Conservation (phyloP, 345 rosid genomes). For the Euphorbia pulcherrima region DNA sequence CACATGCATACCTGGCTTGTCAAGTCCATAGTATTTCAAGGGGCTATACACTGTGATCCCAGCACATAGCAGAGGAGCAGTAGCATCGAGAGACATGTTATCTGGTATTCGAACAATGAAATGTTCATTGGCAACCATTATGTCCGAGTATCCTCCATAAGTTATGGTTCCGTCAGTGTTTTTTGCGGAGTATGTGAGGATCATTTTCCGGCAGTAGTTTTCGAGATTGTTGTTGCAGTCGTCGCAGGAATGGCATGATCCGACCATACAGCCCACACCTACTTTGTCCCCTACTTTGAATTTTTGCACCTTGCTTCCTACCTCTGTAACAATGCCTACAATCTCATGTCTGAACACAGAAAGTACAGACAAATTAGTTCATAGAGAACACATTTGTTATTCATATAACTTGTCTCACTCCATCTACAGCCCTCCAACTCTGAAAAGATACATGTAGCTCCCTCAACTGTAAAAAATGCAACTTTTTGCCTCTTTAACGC, state of each 20-base stretch:
- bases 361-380: neutral
- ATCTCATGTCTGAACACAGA: slow-evolving; percentile 3
- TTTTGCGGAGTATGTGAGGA: neutral
- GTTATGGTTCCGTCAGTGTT: slow-evolving; percentile 44
- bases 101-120: slow-evolving; percentile 18
- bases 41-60: slow-evolving; percentile 20
- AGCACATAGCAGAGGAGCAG: slow-evolving; percentile 22
- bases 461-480: too few relatives aligned
- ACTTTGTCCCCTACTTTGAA: slow-evolving; percentile 17
- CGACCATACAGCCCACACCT: slow-evolving; percentile 9
- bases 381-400: neutral
- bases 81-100: slow-evolving; percentile 14
- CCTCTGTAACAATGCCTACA: slow-evolving; percentile 15
- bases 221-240: slow-evolving; percentile 5
- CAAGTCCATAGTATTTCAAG: slow-evolving; percentile 16
- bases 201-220: slow-evolving; percentile 8
- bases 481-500: too few relatives aligned
- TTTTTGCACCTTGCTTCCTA: slow-evolving; percentile 9
- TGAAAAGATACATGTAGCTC: too few relatives aligned
- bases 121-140: slow-evolving; percentile 17
- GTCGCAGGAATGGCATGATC: slow-evolving; percentile 10
- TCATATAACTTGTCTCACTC: too few relatives aligned
- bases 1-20: slow-evolving; percentile 13
- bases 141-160: slow-evolving; percentile 46
- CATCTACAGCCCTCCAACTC: too few relatives aligned